phyloP scores from a whole-genome alignment of 1,284 basidiomycete species.

The Pseudozyma flocculosa region DNA sequence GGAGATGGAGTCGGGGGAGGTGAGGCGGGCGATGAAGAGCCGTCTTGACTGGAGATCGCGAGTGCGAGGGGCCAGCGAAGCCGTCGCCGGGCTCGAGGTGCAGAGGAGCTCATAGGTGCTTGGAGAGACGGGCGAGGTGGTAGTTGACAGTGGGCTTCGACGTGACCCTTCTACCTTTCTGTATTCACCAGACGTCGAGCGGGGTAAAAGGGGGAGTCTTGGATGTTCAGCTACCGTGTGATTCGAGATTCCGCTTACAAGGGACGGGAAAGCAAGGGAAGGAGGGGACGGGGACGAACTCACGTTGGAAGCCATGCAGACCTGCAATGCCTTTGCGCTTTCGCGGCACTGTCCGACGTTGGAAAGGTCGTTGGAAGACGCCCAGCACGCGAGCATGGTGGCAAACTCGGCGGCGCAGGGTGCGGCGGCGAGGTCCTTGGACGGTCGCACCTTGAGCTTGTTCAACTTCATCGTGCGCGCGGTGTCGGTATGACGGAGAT shows the following conservation, averaged over 20 bases:
- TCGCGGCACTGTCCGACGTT: conserved; percentile 68
- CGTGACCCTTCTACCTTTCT: conserved; percentile 27
- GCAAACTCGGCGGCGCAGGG: conserved; percentile 76
- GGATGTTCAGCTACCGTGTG: too few species aligned
- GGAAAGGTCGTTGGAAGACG: conserved; percentile 73
- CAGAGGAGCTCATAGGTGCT: conserved; percentile 46
- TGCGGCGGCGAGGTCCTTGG: conserved; percentile 68
- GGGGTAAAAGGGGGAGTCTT: background rate
- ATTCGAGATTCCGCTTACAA: too few species aligned
- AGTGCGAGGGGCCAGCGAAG: too few species aligned
- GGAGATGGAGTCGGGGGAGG: too few species aligned
- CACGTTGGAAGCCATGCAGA: conserved; percentile 84
- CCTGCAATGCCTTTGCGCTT: conserved; percentile 69
- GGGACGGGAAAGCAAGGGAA: too few species aligned
- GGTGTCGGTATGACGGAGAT: too few species aligned
- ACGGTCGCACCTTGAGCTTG: conserved; percentile 62
- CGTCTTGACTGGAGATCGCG: too few species aligned
- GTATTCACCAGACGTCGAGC: too few species aligned
- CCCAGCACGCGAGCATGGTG: conserved; percentile 87
- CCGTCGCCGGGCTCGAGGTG: too few species aligned
- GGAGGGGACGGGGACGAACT: too few species aligned
- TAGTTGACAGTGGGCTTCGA: conserved; percentile 56
- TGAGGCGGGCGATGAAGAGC: too few species aligned
- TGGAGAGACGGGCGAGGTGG: conserved; percentile 52
- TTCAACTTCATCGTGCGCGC: conserved; percentile 43